Base-by-base conservation (phyloP, 2,329 filamentous ascomycete species). In the Podosphaera leucotricha region DNA sequence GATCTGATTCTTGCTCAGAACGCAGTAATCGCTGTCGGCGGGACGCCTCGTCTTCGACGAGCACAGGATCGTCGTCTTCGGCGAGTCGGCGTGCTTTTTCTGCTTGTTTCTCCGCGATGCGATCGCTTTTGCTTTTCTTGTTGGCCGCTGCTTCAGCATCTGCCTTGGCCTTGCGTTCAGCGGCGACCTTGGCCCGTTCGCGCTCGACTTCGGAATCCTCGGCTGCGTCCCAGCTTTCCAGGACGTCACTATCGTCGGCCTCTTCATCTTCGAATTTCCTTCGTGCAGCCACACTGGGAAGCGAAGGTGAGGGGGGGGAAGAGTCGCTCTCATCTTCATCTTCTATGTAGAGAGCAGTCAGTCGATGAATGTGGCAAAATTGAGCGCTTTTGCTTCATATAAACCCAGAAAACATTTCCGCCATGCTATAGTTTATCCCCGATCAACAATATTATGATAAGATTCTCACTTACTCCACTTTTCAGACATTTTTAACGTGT, bases 131-230 rank as follows among this genome's bases (percentile, higher is more conserved):
- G 60, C 75, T 72, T 68, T 95, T 95, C 68, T 94, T 92, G 57
- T 77, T 83, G 44, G 84, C 84, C 38, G 81, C 83, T 6, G 84
- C 84, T 56, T 84, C 82, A 38, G 81, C 86, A 0, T 86, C 84
- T 22, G 83, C 85, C 64, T 92, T 92, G 46, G 80, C 83, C 63
- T 92, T 92, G 44, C 75, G 80, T 58, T 83, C 86, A 5, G 71
- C 78, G 43, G 77, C 84, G 66, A 87, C 90, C 63, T 80, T 81
- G 22, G 74, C 82, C 69, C 95, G 98, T 64, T 94, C 86, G 56
- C 85, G 81, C 67, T 98, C 90, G 55, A 77, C 87, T 57, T 98
- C 90, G 49, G 85, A 93, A 65, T 98, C 90, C 58, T 95, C 90
- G 53, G 82, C 86, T 46, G 83, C 87, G 57, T 95, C 86, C 90